Evolutionary conservation across 352 stramenopile species (phyloP).

Genomic region (Phytopythium sindhum): DNA sequence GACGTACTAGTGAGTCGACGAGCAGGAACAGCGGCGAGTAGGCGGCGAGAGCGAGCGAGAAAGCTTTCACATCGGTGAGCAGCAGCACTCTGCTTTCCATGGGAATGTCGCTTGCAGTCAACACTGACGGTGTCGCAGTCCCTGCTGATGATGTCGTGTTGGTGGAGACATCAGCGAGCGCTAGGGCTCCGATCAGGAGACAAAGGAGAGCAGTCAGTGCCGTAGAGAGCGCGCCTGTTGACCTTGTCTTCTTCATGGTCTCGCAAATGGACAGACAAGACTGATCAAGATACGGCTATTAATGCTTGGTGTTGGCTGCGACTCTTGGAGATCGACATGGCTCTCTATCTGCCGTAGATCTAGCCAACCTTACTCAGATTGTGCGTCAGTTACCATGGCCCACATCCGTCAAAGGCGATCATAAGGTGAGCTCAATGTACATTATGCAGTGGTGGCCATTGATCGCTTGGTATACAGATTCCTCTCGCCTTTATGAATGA

Average conservation of each 20-base stretch:
- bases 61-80: conserved; percentile 16
- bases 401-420: too few species aligned
- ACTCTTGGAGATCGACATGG: background rate
- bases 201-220: background rate
- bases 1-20: conserved; percentile 26
- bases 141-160: background rate
- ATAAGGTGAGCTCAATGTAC: too few species aligned
- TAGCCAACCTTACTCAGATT: background rate
- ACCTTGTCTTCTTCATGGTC: background rate
- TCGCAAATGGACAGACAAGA: background rate
- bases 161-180: background rate
- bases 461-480: too few species aligned
- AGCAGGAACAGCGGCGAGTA: conserved; percentile 40
- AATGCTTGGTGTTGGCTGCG: background rate
- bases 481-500: too few species aligned
- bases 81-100: conserved; percentile 28
- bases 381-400: background rate
- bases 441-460: too few species aligned
- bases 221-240: background rate
- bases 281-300: background rate
- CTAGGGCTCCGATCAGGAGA: background rate
- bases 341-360: background rate
- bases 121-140: background rate
- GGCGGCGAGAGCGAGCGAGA: conserved; percentile 11
- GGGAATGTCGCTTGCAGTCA: conserved; percentile 3